Evolutionary conservation across 2,329 filamentous ascomycete species (phyloP), one percentile per base, ranked within the genome.

Genomic region (Fusarium acutatum): DNA sequence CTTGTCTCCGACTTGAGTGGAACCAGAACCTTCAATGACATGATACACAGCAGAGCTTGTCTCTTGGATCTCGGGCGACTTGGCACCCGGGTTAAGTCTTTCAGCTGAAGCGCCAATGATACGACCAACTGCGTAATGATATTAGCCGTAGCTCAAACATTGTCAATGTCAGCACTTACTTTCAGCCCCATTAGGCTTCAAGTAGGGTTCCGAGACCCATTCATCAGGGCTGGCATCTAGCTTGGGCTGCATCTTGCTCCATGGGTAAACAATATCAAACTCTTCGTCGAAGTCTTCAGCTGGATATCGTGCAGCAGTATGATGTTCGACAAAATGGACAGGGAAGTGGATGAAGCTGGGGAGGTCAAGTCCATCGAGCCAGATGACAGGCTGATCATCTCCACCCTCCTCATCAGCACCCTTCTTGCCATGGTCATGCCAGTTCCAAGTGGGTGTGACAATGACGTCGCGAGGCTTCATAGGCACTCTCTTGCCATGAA

Each of bases 361-460:
- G 4, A 90, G 79, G 75, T 90, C 86, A 1, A 90, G 80, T 0
- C 84, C 86, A 71, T 90, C 88, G 3, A 90, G 82, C 88, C 88
- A 90, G 53, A 90, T 87, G 78, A 89, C 85, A 0, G 87, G 87
- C 11, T 67, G 15, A 4, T 69, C 67, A 24, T 75, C 71, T 2
- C 72, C 72, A 0, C 71, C 71, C 15, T 74, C 64, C 1, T 83
- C 82, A 1, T 81, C 80, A 4, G 74, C 62, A 0, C 87, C 85
- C 53, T 90, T 87, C 60, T 89, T 89, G 6, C 88, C 88, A 61
- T 90, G 88, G 62, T 90, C 88, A 69, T 89, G 88, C 83, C 86
- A 90, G 77, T 89, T 86, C 88, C 88, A 90, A 0, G 84, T 86
- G 0, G 88, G 88, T 0, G 88, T 90, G 7, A 90, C 78, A n/a